phyloP scores from a whole-genome alignment of 1,284 basidiomycete species.

The Heterobasidion occidentale region DNA sequence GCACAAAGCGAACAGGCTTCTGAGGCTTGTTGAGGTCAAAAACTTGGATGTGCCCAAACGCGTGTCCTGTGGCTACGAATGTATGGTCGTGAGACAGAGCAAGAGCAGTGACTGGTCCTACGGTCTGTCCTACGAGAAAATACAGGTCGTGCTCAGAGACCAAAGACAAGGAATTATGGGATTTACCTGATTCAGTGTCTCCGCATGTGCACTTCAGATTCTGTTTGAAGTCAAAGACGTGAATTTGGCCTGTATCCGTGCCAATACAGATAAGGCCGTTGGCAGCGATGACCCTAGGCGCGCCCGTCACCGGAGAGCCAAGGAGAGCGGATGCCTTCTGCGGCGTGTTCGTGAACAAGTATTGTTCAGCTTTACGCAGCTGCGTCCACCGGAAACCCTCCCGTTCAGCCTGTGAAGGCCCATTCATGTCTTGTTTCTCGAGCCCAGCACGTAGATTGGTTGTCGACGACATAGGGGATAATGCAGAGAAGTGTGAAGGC shows the following conservation, averaged over 20 bases:
- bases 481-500: constrained; percentile 61
- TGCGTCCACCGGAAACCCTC: constrained; percentile 77
- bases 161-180: background rate
- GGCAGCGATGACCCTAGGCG: constrained; percentile 77
- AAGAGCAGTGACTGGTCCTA: constrained; percentile 85
- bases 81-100: constrained; percentile 93
- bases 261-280: constrained; percentile 91
- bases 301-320: constrained; percentile 47
- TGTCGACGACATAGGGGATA: constrained; percentile 61
- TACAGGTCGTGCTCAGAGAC: background rate
- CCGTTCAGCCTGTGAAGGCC: constrained; percentile 27
- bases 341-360: constrained; percentile 44
- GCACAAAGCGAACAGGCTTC: constrained; percentile 59
- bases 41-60: constrained; percentile 79
- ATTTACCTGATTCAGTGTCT: constrained; percentile 55
- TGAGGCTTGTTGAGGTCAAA: constrained; percentile 77
- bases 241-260: constrained; percentile 69
- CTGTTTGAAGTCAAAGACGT: constrained; percentile 91
- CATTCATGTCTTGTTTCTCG: constrained; percentile 15
- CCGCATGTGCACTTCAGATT: constrained; percentile 76
- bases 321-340: constrained; percentile 58
- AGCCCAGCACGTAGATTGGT: constrained; percentile 38
- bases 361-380: constrained; percentile 38
- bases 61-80: constrained; percentile 86
- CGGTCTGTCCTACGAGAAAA: constrained; percentile 37